Conservation (phyloP, 768 basidiomycete genomes). For the Tricholoma bakamatsutake region DNA sequence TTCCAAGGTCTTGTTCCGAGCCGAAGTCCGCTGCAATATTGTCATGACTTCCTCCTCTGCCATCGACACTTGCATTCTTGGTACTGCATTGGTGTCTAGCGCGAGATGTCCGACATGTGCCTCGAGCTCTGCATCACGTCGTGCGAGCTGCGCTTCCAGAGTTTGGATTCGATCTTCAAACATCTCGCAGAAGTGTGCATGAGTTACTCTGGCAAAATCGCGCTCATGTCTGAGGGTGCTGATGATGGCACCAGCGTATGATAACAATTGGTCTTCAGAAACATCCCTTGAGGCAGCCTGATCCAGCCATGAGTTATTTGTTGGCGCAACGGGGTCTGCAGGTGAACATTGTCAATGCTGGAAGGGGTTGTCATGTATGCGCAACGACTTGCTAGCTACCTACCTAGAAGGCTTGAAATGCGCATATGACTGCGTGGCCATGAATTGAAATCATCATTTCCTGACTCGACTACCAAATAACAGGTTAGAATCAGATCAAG, state of each 20-base stretch:
- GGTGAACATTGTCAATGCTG: conserved; percentile 10
- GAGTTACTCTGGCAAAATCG: conserved; percentile 38
- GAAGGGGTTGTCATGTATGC: not conserved
- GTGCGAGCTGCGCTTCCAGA: conserved; percentile 49
- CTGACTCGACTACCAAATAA: conserved; percentile 31
- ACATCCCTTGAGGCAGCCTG: conserved; percentile 3
- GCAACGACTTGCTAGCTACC: conserved; percentile 9
- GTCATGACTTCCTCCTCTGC: conserved; percentile 35
- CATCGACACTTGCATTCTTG: conserved; percentile 8
- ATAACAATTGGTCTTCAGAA: conserved; percentile 21
- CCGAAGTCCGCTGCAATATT: conserved; percentile 30
- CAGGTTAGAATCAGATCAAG: not conserved
- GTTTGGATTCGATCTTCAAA: conserved; percentile 36
- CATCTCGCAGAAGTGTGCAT: conserved; percentile 31
- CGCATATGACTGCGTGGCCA: conserved; percentile 37
- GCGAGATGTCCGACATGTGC: conserved; percentile 7
- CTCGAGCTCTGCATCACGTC: conserved; percentile 53
- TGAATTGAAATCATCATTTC: conserved; percentile 34
- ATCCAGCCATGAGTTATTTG: conserved; percentile 4
- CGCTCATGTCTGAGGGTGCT: conserved; percentile 35
- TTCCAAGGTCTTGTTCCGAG: conserved; percentile 39
- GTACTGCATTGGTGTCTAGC: not conserved
- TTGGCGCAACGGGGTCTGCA: conserved; percentile 5
- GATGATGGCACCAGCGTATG: conserved; percentile 42
- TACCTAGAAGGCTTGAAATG: conserved; percentile 38